Evolutionary conservation across 2,329 filamentous ascomycete species (phyloP).

Genomic region (Fusarium tuaranense): DNA sequence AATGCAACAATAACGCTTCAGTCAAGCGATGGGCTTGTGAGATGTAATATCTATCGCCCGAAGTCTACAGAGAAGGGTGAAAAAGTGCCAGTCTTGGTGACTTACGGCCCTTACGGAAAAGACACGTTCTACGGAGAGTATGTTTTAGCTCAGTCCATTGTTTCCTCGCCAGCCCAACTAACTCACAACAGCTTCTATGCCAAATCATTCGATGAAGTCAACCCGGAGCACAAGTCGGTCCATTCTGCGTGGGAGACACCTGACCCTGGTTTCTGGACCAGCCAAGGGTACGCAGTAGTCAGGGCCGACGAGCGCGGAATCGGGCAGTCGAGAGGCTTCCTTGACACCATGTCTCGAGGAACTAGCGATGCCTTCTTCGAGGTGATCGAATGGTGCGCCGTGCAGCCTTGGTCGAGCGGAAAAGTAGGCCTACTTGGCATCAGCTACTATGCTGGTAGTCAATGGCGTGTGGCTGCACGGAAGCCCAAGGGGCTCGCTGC

Average conservation of each 20-base stretch:
- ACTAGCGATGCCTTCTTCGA: not conserved
- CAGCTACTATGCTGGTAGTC: slow-evolving; percentile 56
- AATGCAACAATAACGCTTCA: not conserved
- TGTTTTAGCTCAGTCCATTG: not conserved
- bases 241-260: slow-evolving; percentile 14
- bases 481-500: slow-evolving; percentile 56
- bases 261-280: slow-evolving; percentile 14
- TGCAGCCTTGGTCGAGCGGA: slow-evolving; percentile 54
- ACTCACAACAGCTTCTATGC: not conserved
- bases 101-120: not conserved
- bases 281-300: slow-evolving; percentile 5
- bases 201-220: not conserved
- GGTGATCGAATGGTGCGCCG: not conserved
- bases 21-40: not conserved
- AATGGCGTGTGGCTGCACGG: slow-evolving; percentile 60
- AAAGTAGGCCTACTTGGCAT: slow-evolving; percentile 61
- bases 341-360: not conserved
- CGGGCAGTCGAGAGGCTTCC: not conserved
- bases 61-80: not conserved
- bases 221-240: slow-evolving; percentile 1
- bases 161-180: not conserved
- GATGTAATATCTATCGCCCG: not conserved
- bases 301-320: not conserved
- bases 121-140: not conserved
- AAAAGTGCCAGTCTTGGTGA: not conserved